Evolutionary conservation across 1,284 basidiomycete genomes (phyloP).

Genomic region (Phylloboletellus chloephorus): DNA sequence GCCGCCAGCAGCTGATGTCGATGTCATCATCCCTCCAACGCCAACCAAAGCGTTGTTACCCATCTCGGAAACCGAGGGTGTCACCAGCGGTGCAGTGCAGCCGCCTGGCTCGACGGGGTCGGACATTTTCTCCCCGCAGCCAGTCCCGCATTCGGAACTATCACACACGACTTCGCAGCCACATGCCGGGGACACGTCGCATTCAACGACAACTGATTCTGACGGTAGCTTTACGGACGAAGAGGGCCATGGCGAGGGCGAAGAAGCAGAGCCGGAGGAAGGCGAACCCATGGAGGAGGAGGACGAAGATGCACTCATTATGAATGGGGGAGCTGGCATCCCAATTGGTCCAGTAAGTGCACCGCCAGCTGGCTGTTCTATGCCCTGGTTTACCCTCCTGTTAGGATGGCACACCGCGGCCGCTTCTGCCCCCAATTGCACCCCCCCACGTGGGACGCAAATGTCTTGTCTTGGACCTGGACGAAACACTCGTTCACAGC

Average conservation of each 20-base stretch:
- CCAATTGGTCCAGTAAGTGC: slow-evolving; percentile 67
- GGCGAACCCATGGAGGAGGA: slow-evolving; percentile 56
- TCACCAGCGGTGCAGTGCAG: slow-evolving; percentile 52
- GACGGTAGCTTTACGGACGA: slow-evolving; percentile 50
- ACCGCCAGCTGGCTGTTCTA: background rate
- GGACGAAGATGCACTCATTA: slow-evolving; percentile 76
- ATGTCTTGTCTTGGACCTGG: slow-evolving; percentile 91
- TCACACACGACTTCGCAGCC: slow-evolving; percentile 24
- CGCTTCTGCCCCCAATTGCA: slow-evolving; percentile 74
- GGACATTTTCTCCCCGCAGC: slow-evolving; percentile 31
- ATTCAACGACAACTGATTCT: slow-evolving; percentile 32
- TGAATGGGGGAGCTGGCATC: slow-evolving; percentile 78
- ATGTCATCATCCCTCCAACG: slow-evolving; percentile 41
- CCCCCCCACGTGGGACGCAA: slow-evolving; percentile 78
- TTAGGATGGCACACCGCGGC: slow-evolving; percentile 80
- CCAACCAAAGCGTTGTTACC: slow-evolving; percentile 41
- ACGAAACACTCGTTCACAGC: slow-evolving; percentile 93
- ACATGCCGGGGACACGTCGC: slow-evolving; percentile 29
- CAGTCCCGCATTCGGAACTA: slow-evolving; percentile 23
- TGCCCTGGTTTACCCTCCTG: slow-evolving; percentile 6
- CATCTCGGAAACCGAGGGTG: slow-evolving; percentile 45
- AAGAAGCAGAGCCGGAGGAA: slow-evolving; percentile 40
- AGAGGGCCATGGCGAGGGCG: slow-evolving; percentile 36
- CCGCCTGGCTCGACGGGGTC: slow-evolving; percentile 49
- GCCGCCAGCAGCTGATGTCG: slow-evolving; percentile 31